Evolutionary conservation across 192 early-diverging fungal species (phyloP), one percentile per base, ranked within the genome.

Genomic region (Coemansia sp.): DNA sequence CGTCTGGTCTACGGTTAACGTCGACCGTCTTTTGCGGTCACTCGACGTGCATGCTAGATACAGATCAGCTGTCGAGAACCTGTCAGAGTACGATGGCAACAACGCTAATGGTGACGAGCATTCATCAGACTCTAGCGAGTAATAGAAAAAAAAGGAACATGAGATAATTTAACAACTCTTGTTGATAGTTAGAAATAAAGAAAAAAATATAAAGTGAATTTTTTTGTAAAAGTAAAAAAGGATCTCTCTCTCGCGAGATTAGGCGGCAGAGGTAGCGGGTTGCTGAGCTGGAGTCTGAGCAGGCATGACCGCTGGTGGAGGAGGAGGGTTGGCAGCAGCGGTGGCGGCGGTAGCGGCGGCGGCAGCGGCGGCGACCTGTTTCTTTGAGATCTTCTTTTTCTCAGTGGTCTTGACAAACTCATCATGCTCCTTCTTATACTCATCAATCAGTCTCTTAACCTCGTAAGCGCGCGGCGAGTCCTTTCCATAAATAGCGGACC

Each of bases 1-100:
- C 64, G 94, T 95, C 43, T 95, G 96, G 55, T 96, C 95, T 61
- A 97, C 96, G 1, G 90, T 84, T 47, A 80, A 67, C n/a, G 83
- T 80, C 41, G 78, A 84, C 34, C 65, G 83, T 27, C 64, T 84
- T 22, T 49, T 83, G 62, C 57, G 76, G 8, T 78, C 81, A 24
- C 68, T 83, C 9, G 81, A 83, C 11, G 81, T 83, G 12, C 81
- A 83, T 63, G 74, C 81, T 22, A 33, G 73, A 29, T 83, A 83
- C 44, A 67, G 76, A 3, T 72, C 73, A 12, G 70, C 69, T 12
- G 73, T 73, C 12, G 76, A 74, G 27, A 31, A 31, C 53, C 10
- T 53, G 24, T 53, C 50, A 8, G 50, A 53, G 50, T 18, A 53
- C 22, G 50, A 27, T 13, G 50, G 50, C 24, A 53, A 53, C 24